phyloP scores from a whole-genome alignment of 306 rosid genomes.

The Sophora flavescens region DNA sequence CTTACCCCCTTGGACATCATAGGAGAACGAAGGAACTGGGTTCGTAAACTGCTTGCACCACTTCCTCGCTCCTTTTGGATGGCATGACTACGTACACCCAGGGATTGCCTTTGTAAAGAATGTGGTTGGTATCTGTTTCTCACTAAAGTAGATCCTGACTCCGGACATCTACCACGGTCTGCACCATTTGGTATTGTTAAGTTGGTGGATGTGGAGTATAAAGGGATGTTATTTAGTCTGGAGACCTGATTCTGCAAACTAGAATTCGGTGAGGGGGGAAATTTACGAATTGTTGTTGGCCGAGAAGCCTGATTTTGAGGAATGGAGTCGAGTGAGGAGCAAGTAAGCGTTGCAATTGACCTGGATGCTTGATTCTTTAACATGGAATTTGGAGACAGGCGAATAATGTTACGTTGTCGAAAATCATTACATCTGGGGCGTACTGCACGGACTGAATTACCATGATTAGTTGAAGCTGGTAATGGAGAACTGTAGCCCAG shows the following conservation, averaged over 20 bases:
- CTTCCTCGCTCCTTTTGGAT: slow-evolving; percentile 54
- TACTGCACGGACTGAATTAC: slow-evolving; percentile 12
- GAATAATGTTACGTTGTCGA: slow-evolving; percentile 38
- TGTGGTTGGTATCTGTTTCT: slow-evolving; percentile 49
- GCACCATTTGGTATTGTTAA: slow-evolving; percentile 44
- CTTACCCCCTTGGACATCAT: slow-evolving; percentile 48
- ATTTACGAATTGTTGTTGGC: slow-evolving; percentile 28
- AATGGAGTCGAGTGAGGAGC: slow-evolving; percentile 39
- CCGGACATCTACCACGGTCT: slow-evolving; percentile 49
- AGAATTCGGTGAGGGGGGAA: slow-evolving; percentile 36
- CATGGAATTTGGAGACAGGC: slow-evolving; percentile 50
- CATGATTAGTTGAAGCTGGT: slow-evolving; percentile 48
- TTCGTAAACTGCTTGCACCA: slow-evolving; percentile 41
- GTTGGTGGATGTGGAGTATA: slow-evolving; percentile 35
- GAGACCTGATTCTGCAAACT: slow-evolving; percentile 49
- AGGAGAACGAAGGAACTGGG: slow-evolving; percentile 40
- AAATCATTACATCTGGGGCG: slow-evolving; percentile 36
- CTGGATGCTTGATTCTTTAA: slow-evolving; percentile 48
- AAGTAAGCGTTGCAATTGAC: slow-evolving; percentile 41
- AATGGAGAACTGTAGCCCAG: slow-evolving; percentile 45
- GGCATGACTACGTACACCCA: slow-evolving; percentile 49
- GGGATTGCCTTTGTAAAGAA: slow-evolving; percentile 40
- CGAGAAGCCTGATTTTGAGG: slow-evolving; percentile 45
- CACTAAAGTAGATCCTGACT: slow-evolving; percentile 37
- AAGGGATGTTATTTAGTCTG: slow-evolving; percentile 38